Conservation (phyloP, 345 rosid genomes). For the Moricandia moricandioides region DNA sequence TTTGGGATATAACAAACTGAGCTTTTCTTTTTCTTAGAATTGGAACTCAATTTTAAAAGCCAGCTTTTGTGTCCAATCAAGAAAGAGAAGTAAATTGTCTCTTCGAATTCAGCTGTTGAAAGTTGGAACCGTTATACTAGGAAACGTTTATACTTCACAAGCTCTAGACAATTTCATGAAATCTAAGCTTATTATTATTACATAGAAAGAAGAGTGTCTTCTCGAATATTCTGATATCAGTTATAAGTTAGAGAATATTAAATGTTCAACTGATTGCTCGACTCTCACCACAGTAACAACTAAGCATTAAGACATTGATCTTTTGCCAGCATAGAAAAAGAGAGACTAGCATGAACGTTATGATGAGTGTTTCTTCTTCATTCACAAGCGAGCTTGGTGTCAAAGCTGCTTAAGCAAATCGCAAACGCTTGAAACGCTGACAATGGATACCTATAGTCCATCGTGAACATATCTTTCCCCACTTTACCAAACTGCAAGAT, state of each 20-base stretch:
- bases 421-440: constrained; percentile 98
- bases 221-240: not conserved
- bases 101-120: not conserved
- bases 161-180: not conserved
- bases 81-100: no score
- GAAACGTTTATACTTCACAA: not conserved
- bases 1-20: no score
- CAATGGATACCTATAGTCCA: constrained; percentile 92
- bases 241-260: not conserved
- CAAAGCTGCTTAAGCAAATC: constrained; percentile 98
- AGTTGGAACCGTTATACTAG: not conserved
- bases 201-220: not conserved
- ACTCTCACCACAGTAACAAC: constrained; percentile 12
- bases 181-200: not conserved
- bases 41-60: no score
- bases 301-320: constrained; percentile 25
- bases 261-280: constrained; percentile 9
- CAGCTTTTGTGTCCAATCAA: no score
- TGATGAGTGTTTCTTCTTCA: constrained; percentile 30
- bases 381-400: constrained; percentile 98
- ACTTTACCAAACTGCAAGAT: constrained; percentile 96
- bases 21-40: no score
- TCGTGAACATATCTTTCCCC: constrained; percentile 94
- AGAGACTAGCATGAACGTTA: constrained; percentile 29
- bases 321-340: constrained; percentile 9